Evolutionary conservation across 306 rosid genomes (phyloP), one percentile per base, ranked within the genome.

Genomic region (Begonia fuchsioides): DNA sequence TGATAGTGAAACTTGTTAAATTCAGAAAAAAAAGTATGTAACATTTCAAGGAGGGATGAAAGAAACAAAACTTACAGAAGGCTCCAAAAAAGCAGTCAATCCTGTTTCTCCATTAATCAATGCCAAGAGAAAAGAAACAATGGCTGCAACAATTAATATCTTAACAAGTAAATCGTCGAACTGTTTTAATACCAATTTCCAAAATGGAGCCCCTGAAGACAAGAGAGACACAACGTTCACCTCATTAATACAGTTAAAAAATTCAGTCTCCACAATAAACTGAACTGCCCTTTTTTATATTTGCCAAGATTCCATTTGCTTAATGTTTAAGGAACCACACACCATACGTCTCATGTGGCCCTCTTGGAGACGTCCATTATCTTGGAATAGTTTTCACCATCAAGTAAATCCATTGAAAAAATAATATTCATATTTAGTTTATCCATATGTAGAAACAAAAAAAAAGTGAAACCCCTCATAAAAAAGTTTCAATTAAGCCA

Each of bases 121-220:
- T 43, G 98, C 98, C 61, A 90, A 69, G 57, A 81, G 16, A 67
- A 90, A 90, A 20, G 98, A 90, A 67, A 90, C 60, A 53, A 90
- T 19, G 1, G 98, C 98, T 14, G 95, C 87, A 32, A 67, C 95
- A 50, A 90, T 76, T 59, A 90, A 74, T 67, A 90, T 79, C 87
- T 79, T 85, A 49, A 90, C 98, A 56, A 90, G 95, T 63, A 85
- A 75, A 74, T 90, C 98, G 69, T 90, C 94, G 66, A 90, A 90
- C 52, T 90, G 98, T 65, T 90, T 85, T 75, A 85, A 66, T 56
- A 90, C 95, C 75, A 90, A 69, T 64, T 79, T 90, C 98, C 85
- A 90, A 69, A 90, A 84, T 0, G 97, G 86, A 53, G 85, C 80
- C 77, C 97, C 95, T 84, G 81, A 75, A 64, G 41, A 9, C 44